Conservation (phyloP, 108 stramenopile genomes). For the Pelagomonas calceolata region DNA sequence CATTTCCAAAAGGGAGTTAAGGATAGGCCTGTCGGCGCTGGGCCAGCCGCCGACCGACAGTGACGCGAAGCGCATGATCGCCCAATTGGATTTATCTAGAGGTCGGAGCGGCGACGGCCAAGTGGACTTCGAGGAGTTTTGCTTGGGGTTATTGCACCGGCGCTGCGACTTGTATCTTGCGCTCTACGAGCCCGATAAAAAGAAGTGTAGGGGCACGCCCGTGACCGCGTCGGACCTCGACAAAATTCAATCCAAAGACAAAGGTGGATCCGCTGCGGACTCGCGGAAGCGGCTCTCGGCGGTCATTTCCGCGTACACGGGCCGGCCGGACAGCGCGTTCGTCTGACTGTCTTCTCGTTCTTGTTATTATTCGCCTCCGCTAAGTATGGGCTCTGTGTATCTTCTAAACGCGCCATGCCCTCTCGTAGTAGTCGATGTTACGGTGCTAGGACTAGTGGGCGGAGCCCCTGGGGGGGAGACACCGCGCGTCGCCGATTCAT, state of each 20-base stretch:
- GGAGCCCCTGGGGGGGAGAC: no score
- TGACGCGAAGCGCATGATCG: neutral
- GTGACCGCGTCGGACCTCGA: neutral
- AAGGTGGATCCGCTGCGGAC: no score
- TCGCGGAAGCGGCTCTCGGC: no score
- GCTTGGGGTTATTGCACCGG: neutral
- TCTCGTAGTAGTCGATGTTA: no score
- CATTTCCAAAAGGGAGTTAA: neutral
- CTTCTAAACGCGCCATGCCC: no score
- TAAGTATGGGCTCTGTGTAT: no score
- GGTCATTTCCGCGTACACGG: no score
- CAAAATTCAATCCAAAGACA: neutral
- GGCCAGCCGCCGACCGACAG: neutral
- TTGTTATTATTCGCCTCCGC: no score
- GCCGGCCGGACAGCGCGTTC: no score
- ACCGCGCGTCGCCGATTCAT: no score
- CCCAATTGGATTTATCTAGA: neutral
- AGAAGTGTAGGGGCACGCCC: neutral
- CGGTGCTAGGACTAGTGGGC: no score
- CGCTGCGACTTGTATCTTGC: neutral
- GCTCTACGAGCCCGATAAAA: neutral
- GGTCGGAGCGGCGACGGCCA: neutral
- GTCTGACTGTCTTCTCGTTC: no score
- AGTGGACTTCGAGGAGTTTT: neutral
- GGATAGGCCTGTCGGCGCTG: neutral